Evolutionary conservation across 169 alveolate genomes (phyloP).

Genomic region (Cryptosporidium tyzzeri): DNA sequence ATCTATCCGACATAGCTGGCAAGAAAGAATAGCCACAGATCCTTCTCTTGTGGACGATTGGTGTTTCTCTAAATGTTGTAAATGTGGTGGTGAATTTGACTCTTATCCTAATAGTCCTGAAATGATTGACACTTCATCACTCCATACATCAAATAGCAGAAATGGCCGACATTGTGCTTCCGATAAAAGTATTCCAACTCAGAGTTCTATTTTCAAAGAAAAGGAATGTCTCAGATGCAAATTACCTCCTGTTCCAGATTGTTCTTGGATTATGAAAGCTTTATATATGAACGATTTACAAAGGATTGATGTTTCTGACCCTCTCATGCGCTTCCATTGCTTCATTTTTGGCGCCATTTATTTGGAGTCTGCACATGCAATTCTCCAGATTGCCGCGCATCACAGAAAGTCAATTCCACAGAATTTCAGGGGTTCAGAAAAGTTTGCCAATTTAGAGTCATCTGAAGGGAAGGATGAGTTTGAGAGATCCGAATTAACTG

Average conservation of each 20-base stretch:
- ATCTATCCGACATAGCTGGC: slow-evolving; percentile 69
- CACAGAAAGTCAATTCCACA: slow-evolving; percentile 52
- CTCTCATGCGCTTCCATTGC: slow-evolving; percentile 84
- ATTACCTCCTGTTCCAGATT: slow-evolving; percentile 82
- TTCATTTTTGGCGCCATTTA: slow-evolving; percentile 80
- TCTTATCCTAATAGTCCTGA: not conserved
- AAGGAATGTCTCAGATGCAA: slow-evolving; percentile 38
- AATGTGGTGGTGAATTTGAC: slow-evolving; percentile 59
- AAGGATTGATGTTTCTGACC: slow-evolving; percentile 84
- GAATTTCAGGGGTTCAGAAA: not conserved
- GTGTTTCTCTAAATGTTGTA: slow-evolving; percentile 78
- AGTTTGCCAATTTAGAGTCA: not conserved
- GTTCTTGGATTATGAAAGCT: slow-evolving; percentile 81
- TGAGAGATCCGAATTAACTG: not conserved
- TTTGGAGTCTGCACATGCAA: slow-evolving; percentile 71
- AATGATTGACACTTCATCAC: not conserved
- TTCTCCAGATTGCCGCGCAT: slow-evolving; percentile 73
- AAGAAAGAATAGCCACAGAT: slow-evolving; percentile 50
- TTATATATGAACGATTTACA: slow-evolving; percentile 86
- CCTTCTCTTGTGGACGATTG: slow-evolving; percentile 55
- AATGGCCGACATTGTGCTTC: not conserved
- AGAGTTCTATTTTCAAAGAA: not conserved
- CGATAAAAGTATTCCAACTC: not conserved
- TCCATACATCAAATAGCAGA: not conserved
- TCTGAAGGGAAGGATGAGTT: not conserved